Conservation (phyloP, 306 rosid genomes). For the Vigna trinervia region DNA sequence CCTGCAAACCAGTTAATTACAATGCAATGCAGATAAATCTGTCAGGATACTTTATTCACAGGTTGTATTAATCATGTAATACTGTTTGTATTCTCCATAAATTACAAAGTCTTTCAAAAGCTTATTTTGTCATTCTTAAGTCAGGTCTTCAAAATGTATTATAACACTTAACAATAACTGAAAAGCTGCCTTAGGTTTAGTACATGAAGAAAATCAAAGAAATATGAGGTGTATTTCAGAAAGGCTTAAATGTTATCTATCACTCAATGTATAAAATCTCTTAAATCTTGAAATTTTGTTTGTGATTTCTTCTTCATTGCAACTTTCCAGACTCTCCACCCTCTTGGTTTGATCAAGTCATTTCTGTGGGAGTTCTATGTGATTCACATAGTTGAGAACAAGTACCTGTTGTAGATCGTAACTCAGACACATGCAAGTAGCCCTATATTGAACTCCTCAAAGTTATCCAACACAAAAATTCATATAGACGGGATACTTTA, state of each 20-base stretch:
- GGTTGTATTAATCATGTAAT: not conserved
- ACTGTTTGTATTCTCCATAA: not conserved
- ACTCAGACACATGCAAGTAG: conserved; percentile 1
- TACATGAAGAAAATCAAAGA: conserved; percentile 13
- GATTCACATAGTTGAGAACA: not conserved
- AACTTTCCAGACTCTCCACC: conserved; percentile 3
- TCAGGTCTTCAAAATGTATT: not conserved
- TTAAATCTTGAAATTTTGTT: conserved; percentile 16
- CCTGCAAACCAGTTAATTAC: conserved; percentile 60
- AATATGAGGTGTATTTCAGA: not conserved
- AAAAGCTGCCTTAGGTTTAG: conserved; percentile 5
- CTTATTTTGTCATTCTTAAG: conserved; percentile 5
- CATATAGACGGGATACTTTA: not conserved
- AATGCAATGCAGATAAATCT: not conserved
- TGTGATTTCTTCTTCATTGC: not conserved
- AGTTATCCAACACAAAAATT: conserved; percentile 6
- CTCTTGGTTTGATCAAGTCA: not conserved
- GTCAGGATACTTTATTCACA: not conserved
- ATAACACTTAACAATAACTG: not conserved
- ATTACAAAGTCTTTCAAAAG: not conserved
- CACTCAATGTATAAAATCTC: not conserved
- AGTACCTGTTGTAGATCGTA: not conserved
- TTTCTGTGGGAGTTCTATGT: conserved; percentile 17
- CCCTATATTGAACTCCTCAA: conserved; percentile 3
- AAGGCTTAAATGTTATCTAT: conserved; percentile 10